Evolutionary conservation across 345 rosid genomes (phyloP), one percentile per base, ranked within the genome.

Genomic region (Durio zibethinus): DNA sequence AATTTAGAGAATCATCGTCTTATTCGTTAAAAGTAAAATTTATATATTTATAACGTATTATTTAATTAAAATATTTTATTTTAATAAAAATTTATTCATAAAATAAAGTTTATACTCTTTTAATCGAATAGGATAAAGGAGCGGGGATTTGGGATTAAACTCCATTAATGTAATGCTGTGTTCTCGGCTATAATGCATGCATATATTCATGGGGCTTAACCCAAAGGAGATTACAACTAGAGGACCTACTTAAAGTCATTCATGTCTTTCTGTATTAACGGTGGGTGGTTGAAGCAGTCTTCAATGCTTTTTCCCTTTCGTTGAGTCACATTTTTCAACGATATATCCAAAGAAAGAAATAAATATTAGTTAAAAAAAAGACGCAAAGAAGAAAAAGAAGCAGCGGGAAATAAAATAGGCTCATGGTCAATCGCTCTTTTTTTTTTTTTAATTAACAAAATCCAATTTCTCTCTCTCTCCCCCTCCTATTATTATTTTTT

Each of bases 211-310:
- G 15, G 27, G 62, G 5, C 4, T 10, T 10, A 56, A 56, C 29
- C 29, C 15, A 23, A 10, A 33, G 23, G 36, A 67, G 53, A 67
- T 11, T n/a, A 20, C 27, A 18, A 66, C 15, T 2, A 21, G 20
- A 23, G 52, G 52, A 11, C 10, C 31, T 21, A 38, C 23, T 42
- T 11, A 5, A 66, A 66, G 53, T 33, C 72, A 68, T 68, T 68
- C 72, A 43, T 68, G 21, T 14, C 7, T 43, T 25, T 81, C 87
- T 78, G 82, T 74, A 36, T 76, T 21, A 61, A 38, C 80, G 87
- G 87, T 66, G 88, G 88, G 83, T 73, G 0, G 89, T 85, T 87
- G 82, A 75, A 72, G 71, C 59, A 25, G 75, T 60, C 79, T 60
- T 83, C 67, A 84, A 76, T 78, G 81, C 80, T 25, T 23, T 48